A percentile compares a stretch with the other conserved stretches of the same genome.
phyloP scores from a whole-genome alignment of 176 grass and related monocot species.

The Zea luxurians region DNA sequence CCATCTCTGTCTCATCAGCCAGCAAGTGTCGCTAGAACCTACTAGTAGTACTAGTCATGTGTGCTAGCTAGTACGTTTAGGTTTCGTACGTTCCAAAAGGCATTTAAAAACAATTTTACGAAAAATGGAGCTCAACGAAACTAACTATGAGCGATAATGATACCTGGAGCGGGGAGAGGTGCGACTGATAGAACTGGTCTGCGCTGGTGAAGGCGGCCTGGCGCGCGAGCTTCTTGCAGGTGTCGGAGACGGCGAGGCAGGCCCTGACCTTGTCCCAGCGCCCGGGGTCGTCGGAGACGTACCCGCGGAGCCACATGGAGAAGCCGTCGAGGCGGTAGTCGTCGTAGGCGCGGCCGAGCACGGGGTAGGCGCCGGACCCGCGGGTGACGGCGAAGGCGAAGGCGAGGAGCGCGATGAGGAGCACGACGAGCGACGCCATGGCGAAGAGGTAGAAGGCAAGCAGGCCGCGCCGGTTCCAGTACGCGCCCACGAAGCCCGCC shows the following conservation, averaged over 20 bases:
- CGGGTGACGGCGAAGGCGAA: conserved; percentile 84
- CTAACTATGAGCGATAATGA: too few relatives aligned
- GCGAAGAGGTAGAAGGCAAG: conserved; percentile 90
- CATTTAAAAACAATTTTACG: not conserved
- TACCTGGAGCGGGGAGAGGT: conserved; percentile 78
- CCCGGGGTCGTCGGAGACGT: conserved; percentile 57
- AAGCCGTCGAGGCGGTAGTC: conserved; percentile 81
- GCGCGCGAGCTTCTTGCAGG: conserved; percentile 62
- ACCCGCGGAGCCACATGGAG: conserved; percentile 73
- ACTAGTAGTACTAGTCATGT: too few relatives aligned
- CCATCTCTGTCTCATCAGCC: too few relatives aligned
- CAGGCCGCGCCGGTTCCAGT: conserved; percentile 78
- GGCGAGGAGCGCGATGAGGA: conserved; percentile 73
- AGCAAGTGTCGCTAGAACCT: too few relatives aligned
- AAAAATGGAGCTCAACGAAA: not conserved
- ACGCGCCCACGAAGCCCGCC: conserved; percentile 84
- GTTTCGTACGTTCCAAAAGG: too few relatives aligned
- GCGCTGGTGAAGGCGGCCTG: conserved; percentile 45
- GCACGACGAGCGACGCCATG: conserved; percentile 69
- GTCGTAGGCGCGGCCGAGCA: conserved; percentile 65
- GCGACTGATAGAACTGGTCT: conserved; percentile 62
- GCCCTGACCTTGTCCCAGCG: conserved; percentile 62
- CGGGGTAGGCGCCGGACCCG: conserved; percentile 50
- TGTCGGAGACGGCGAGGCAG: conserved; percentile 68
- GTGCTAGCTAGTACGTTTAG: too few relatives aligned